These are phyloP conservation scores for Dendrothele bispora DNA, from an alignment of 768 basidiomycete species.

Conservation along the genomic window DNA sequence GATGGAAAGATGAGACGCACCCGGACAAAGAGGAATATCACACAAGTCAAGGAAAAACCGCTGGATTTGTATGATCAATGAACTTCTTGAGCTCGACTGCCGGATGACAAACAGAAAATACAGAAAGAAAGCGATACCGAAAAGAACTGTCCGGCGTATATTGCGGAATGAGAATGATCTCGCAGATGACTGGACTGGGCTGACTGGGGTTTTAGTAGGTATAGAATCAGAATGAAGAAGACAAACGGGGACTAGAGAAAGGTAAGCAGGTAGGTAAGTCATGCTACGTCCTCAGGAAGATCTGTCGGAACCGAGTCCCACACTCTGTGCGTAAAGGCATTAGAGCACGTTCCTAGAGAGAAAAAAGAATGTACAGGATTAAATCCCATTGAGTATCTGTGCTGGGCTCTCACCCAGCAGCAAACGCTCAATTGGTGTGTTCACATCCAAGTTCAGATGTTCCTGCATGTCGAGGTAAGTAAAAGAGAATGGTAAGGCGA, in stretches of 20 bases:
- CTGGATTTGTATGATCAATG: constrained; percentile 8
- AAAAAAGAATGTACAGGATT: too few species aligned
- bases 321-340: constrained; percentile 3
- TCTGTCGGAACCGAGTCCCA: constrained; percentile 1
- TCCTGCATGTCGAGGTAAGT: too few species aligned
- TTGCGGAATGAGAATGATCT: constrained; percentile 7
- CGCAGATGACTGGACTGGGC: constrained; percentile 8
- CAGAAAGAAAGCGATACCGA: constrained; percentile 9
- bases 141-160: neutral
- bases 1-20: constrained; percentile 1
- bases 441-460: too few species aligned
- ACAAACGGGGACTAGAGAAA: neutral
- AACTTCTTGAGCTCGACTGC: neutral
- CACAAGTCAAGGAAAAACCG: constrained; percentile 4
- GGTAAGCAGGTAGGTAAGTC: neutral
- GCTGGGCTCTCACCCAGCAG: too few species aligned
- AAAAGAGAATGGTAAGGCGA: too few species aligned
- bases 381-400: too few species aligned
- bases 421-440: too few species aligned
- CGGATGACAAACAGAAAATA: constrained; percentile 4
- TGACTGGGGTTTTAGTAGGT: constrained; percentile 21
- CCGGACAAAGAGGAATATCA: constrained; percentile 7
- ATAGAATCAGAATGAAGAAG: too few species aligned
- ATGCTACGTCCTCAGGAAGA: neutral
- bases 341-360: neutral